Conservation (phyloP, 2,329 filamentous ascomycete species). For the Coniella lustricola region DNA sequence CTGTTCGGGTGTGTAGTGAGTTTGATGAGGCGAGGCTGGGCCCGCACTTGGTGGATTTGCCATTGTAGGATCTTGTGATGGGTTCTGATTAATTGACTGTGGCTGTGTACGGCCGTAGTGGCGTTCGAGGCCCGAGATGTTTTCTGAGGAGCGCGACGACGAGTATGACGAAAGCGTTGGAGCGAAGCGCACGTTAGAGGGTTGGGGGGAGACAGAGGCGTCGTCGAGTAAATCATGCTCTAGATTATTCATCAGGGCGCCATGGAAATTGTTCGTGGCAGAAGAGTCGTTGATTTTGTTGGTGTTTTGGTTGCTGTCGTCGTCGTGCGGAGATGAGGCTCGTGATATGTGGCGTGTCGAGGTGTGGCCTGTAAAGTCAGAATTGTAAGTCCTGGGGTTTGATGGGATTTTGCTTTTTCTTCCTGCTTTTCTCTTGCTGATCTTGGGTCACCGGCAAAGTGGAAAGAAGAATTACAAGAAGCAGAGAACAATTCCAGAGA, state of each 20-base stretch:
- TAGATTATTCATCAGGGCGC: constrained; percentile 16
- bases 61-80: constrained; percentile 12
- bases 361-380: constrained; percentile 3
- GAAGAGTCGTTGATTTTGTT: constrained; percentile 19
- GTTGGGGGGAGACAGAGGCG: constrained; percentile 29
- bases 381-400: neutral
- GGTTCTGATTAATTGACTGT: constrained; percentile 11
- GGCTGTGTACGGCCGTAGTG: constrained; percentile 29
- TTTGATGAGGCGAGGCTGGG: constrained; percentile 17
- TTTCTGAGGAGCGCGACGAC: constrained; percentile 28
- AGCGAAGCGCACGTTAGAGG: constrained; percentile 28
- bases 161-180: constrained; percentile 33
- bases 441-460: neutral
- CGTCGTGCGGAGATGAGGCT: constrained; percentile 8
- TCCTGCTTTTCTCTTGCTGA: too few species aligned
- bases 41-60: constrained; percentile 19
- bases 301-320: constrained; percentile 20
- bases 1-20: constrained; percentile 18
- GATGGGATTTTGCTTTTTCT: neutral
- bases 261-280: constrained; percentile 15
- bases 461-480: neutral
- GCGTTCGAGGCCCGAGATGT: constrained; percentile 39
- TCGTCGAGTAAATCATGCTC: constrained; percentile 20
- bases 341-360: neutral
- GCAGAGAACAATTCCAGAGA: neutral